Base-by-base conservation (phyloP, 148 eudicot species). In the Nepenthes mirabilis region DNA sequence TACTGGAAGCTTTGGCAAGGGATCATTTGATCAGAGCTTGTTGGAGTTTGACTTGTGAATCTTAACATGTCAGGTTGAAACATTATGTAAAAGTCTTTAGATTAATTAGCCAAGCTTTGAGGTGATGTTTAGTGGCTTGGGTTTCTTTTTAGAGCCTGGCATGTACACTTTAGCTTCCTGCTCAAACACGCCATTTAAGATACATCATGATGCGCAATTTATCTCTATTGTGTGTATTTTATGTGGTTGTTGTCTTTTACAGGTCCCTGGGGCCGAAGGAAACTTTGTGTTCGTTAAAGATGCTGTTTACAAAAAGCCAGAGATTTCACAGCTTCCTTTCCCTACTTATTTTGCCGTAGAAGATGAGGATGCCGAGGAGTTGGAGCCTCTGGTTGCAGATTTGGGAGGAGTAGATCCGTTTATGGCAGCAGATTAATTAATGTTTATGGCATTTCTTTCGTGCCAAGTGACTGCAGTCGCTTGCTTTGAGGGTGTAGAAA, bases 261-360 rank as follows among this genome's bases (percentile, higher is more conserved):
- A 91, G 96, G 91, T 93, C 40, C 96, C 99, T 10, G 96, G 96
- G 7, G 82, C 91, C 52, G 75, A 66, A 60, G 99, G 96, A 43
- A 89, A 86, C 78, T 93, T 93, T 75, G 96, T 93, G 47, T 89
- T 89, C 58, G 78, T 93, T 59, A 86, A 82, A 76, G 99, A 86
- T 59, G 88, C 91, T 14, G 69, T 77, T 52, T 83, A 77, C 74
- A 80, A 73, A 71, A 93, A 77, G 66, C 95, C 87, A 43, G 91
- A 84, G 57, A 11, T 60, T 35, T 77, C 82, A 5, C 51, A 62
- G 62, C 88, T 91, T 61, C 95, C 97, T 34, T 91, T 91, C 73
- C 97, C 95, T 12, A 91, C 97, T 7, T 78, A 75, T 67, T 77
- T 93, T 60, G 72, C 87, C 34, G 73, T 75, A 14, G 95, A 82